Base-by-base conservation (phyloP, 2,329 filamentous ascomycete genomes). In the Myrmaecium sp. region DNA sequence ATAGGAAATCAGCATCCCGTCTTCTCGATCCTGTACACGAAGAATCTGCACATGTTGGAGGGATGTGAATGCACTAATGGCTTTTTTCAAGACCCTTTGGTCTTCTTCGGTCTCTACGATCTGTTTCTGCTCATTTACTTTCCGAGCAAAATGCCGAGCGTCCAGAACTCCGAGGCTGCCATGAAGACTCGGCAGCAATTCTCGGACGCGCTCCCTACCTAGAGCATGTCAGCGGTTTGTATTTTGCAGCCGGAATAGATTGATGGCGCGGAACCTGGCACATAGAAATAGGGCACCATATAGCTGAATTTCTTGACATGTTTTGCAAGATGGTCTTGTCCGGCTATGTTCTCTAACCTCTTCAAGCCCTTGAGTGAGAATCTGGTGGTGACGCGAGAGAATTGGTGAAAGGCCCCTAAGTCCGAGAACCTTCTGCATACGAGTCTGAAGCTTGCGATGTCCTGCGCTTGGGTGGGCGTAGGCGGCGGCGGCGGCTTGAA, bases 11-110 rank as follows among this genome's bases (percentile, higher is more conserved):
- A 73, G 53, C 13, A 57, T 48, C 24, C 59, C 58, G 38, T 75
- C 70, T 32, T 66, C 57, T 32, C 62, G 53, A 33, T 75, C 69
- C 35, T 69, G 64, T 8, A 75, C 51, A 5, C 67, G 63, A 14
- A 77, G 58, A 9, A 78, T 60, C 33, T 75, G 69, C 26, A 77
- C 60, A 40, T 75, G 65, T 38, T 74, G 66, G 7, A 78, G 56
- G 15, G 60, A 59, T 2, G 58, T 62, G 39, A 77, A 76, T 2
- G 63, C 61, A 17, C 53, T 49, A 33, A 73, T 59, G 11, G 67
- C 68, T 30, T 58, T 57, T 31, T 57, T 62, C 17, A 74, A 47
- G 11, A 66, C 54, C 9, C 46, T 42, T 20, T 60, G 52, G 37
- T 74, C 69, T 33, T 62, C 54, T 26, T 57, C 46, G 3, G 54